phyloP scores from a whole-genome alignment of 2,329 filamentous ascomycete species.

The Drechslerella coelobrocha region DNA sequence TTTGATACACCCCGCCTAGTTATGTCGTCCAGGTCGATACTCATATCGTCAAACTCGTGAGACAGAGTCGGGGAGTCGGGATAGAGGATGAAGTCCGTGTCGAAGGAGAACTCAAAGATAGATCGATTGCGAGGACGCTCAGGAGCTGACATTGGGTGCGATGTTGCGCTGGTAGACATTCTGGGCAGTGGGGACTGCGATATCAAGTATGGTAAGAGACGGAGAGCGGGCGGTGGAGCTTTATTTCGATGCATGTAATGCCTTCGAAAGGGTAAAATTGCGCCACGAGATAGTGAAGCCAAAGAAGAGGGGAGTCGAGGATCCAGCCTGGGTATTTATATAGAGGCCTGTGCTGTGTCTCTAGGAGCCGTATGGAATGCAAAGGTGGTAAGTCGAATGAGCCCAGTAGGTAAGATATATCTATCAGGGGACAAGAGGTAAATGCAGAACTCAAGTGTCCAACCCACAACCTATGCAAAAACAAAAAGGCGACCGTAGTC shows the following conservation, averaged over 20 bases:
- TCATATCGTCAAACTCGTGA: slow-evolving; percentile 18
- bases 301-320: background rate
- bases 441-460: too few relatives aligned
- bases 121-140: slow-evolving; percentile 23
- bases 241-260: slow-evolving; percentile 28
- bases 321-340: background rate
- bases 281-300: background rate
- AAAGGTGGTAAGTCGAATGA: background rate
- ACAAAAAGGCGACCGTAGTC: too few relatives aligned
- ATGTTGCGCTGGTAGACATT: slow-evolving; percentile 14
- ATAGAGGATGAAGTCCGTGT: slow-evolving; percentile 31
- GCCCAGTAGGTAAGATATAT: too few relatives aligned
- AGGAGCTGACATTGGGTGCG: slow-evolving; percentile 16
- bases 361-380: background rate
- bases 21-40: slow-evolving; percentile 32
- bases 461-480: too few relatives aligned
- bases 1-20: slow-evolving; percentile 36
- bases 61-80: slow-evolving; percentile 29
- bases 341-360: background rate
- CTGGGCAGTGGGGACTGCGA: background rate
- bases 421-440: too few relatives aligned
- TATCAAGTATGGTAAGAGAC: background rate
- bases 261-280: background rate
- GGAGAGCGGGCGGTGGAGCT: slow-evolving; percentile 9
- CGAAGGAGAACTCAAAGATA: slow-evolving; percentile 30